Conservation (phyloP, 345 rosid species). For the Eucalyptus camaldulensis region DNA sequence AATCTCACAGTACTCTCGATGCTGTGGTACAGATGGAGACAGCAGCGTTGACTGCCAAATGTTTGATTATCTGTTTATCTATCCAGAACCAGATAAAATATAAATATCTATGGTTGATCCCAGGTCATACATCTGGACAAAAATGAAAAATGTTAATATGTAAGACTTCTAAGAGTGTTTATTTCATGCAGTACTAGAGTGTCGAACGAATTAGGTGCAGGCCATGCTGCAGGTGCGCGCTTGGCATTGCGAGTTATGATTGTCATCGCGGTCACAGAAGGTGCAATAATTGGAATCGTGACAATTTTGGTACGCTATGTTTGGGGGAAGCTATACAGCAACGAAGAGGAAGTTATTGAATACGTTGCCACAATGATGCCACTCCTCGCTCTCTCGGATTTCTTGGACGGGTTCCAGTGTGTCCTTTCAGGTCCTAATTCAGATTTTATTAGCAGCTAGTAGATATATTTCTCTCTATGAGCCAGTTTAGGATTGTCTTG, state of each 20-base stretch:
- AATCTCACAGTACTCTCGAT: neutral
- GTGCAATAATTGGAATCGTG: constrained; percentile 20
- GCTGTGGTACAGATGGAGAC: neutral
- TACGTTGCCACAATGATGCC: constrained; percentile 36
- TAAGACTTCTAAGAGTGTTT: neutral
- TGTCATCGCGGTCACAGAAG: constrained; percentile 26
- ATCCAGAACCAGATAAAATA: neutral
- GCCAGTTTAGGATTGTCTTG: neutral
- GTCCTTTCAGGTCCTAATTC: constrained; percentile 27
- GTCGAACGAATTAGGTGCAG: constrained; percentile 56
- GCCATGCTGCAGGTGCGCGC: constrained; percentile 21
- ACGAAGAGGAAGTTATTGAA: constrained; percentile 20
- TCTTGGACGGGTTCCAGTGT: constrained; percentile 39
- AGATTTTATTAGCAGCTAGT: neutral
- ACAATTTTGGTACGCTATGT: constrained; percentile 18
- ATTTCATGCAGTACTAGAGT: constrained; percentile 22
- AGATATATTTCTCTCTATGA: neutral
- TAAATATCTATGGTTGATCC: neutral
- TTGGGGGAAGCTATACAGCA: constrained; percentile 48
- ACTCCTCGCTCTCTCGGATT: constrained; percentile 23
- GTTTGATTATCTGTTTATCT: neutral
- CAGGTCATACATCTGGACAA: neutral
- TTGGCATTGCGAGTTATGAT: constrained; percentile 36
- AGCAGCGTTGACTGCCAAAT: neutral
- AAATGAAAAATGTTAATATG: neutral